Conservation (phyloP, 2,329 filamentous ascomycete species). For the Neonectria faginata region DNA sequence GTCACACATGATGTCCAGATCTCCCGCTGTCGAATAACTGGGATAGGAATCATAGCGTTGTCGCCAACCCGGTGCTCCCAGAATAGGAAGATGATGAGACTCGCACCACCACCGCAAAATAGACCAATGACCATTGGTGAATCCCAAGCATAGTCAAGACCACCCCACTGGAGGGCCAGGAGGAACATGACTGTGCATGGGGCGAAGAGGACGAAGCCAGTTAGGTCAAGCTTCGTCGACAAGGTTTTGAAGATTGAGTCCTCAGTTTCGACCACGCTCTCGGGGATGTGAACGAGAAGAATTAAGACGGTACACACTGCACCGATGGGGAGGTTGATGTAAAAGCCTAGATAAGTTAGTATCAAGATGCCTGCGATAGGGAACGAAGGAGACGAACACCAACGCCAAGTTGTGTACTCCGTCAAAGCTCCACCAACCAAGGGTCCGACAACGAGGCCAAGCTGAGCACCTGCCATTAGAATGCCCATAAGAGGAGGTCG, state of each 20-base stretch:
- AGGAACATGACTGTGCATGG: constrained; percentile 61
- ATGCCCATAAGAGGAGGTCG: constrained; percentile 46
- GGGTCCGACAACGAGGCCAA: constrained; percentile 61
- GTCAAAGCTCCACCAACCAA: constrained; percentile 59
- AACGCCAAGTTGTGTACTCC: constrained; percentile 56
- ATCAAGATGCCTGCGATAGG: neutral
- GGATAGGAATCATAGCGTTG: constrained; percentile 62
- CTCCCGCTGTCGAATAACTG: constrained; percentile 56
- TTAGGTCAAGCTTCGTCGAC: constrained; percentile 55
- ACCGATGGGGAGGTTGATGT: constrained; percentile 61
- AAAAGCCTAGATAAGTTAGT: constrained; percentile 52
- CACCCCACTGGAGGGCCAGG: constrained; percentile 66
- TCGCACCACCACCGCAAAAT: constrained; percentile 55
- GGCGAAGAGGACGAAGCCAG: constrained; percentile 58
- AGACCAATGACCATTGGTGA: constrained; percentile 58
- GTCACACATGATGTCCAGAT: constrained; percentile 58
- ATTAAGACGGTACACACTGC: constrained; percentile 50
- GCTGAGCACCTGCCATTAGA: constrained; percentile 51
- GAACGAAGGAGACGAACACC: constrained; percentile 50
- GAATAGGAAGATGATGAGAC: constrained; percentile 56
- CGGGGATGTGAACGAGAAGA: constrained; percentile 52
- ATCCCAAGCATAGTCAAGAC: constrained; percentile 59
- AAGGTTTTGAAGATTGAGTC: constrained; percentile 34
- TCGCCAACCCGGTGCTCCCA: constrained; percentile 60
- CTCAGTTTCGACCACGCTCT: constrained; percentile 38